Evolutionary conservation across 805 yeast genomes (phyloP), one percentile per base, ranked within the genome.

Genomic region (Wickerhamiella nectarea): DNA sequence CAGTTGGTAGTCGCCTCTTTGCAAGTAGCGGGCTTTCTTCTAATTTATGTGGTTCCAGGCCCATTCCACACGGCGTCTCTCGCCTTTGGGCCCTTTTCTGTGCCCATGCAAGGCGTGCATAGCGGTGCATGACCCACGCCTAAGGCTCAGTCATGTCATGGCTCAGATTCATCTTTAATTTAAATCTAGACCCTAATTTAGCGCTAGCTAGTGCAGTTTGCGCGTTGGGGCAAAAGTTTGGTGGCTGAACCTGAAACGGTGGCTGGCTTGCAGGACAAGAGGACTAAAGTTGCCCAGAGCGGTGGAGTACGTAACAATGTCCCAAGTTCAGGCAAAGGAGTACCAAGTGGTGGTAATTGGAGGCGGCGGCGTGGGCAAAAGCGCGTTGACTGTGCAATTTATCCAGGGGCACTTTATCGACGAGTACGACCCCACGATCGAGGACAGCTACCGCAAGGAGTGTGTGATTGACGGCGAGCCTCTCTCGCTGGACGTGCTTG

Each of bases 301-400:
- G 7, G n/a, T 3, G 31, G 7, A 11, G 41, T 28, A 38, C 41
- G 34, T 38, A 38, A 38, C 41, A 33, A 36, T 28, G 45, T 20
- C 38, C 36, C 28, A 34, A 7, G 21, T 36, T 26, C 50, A 48
- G 12, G 44, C 44, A 15, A 48, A 80, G 62, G 95, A 87, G 63
- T 89, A 78, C 61, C 86, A 93, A 60, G 66, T 91, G 47, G 98
- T 91, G 4, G 96, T 89, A 36, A 95, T 89, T 45, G 98, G 97
- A 45, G 96, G 96, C 33, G 97, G 97, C 59, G 96, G 95, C 65
- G 98, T 91, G 45, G 98, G 98, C 65, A 91, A 91, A 63, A 80
- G 94, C 19, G 97, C 98, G 5, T 68, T 91, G 50, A 91, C 98
- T 21, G 91, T 91, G 51, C 94, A 91, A 63, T 72, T 91, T 57